Evolutionary conservation across 495 filamentous ascomycete species (phyloP).

Genomic region (Jackrogersella minutella): DNA sequence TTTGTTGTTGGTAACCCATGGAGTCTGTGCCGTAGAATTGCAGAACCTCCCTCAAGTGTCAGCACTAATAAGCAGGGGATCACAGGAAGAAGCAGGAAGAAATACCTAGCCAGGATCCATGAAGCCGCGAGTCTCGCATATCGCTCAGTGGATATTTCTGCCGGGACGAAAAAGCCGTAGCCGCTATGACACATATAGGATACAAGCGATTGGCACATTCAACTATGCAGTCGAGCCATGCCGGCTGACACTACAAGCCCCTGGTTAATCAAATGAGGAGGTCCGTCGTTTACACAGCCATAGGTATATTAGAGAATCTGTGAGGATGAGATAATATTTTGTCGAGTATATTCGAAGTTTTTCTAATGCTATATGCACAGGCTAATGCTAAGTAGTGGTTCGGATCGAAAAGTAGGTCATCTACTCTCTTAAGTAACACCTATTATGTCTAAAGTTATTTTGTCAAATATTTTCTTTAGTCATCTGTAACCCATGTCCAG

Average conservation of each 20-base stretch:
- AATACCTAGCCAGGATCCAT: neutral
- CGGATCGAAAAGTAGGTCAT: neutral
- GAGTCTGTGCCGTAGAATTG: neutral
- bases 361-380: neutral
- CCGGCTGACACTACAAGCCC: neutral
- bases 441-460: neutral
- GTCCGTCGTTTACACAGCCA: neutral
- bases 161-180: neutral
- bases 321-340: neutral
- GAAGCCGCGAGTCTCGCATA: neutral
- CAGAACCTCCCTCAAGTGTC: neutral
- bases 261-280: neutral
- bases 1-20: neutral
- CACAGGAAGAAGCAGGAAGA: neutral
- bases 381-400: neutral
- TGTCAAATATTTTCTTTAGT: neutral
- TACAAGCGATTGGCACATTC: neutral
- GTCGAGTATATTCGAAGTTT: neutral
- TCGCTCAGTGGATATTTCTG: neutral
- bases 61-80: slow-evolving; percentile 2
- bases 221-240: neutral
- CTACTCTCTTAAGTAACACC: neutral
- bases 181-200: neutral
- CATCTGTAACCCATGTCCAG: neutral
- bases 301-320: neutral